Base-by-base conservation (phyloP, 148 eudicot genomes). In the Arbutus unedo region DNA sequence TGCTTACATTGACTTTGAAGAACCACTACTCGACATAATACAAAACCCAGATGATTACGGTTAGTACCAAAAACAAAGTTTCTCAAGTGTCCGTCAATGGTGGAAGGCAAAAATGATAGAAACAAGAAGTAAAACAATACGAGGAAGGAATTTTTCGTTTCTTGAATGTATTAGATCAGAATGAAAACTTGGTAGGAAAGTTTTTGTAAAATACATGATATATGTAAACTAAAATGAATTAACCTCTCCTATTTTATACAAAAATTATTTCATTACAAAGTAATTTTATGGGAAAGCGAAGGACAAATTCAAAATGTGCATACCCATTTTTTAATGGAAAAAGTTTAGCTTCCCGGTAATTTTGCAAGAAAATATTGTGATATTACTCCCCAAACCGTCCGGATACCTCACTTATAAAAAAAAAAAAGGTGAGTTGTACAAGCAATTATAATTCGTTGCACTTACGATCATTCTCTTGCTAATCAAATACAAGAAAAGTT, bases 1-100 rank as follows among this genome's bases (percentile, higher is more conserved):
- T 47, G 51, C 81, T 64, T 79, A 79, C 72, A 79, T 79, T 10
- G 81, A 79, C 72, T 59, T 79, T 10, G 72, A 79, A 21, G 19
- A 45, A 50, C 73, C 81, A 10, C 25, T 79, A 0, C 81, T 60
- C 54, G 10, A 48, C 3, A n/a, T 79, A 11, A 79, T 79, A 60
- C 72, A 47, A 43, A 79, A 79, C 72, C 81, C 81, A 23, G 9
- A 15, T 4, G 0, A 45, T 2, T 62, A 79, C 8, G 81, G 81
- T 59, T 15, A 13, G 71, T 57, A 59, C 2, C 2, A 18, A 74
- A 74, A n/a, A 19, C 0, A 59, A 60, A 60, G 8, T 60, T n/a
- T 60, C n/a, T 19, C 16, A 59, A 19, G 64, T 1, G 16, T 9
- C 21, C 5, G 59, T 5, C 19, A 57, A 5, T 57, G 19, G 15